These are phyloP conservation scores for Suillus cothurnatus DNA, from an alignment of 768 basidiomycete genomes.

Conservation along the genomic window DNA sequence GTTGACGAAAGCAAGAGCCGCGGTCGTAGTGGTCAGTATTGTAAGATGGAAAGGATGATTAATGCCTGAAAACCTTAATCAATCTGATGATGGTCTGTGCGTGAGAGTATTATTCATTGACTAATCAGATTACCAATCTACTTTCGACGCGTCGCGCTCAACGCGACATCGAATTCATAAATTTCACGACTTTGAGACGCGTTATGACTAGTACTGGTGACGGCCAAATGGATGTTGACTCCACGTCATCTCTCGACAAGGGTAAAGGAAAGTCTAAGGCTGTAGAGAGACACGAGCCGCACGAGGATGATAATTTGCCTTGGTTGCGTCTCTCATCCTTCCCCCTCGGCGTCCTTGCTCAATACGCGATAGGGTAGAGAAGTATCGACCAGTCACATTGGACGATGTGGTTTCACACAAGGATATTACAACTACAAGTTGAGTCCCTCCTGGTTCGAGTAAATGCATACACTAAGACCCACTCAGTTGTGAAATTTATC, in stretches of 20 bases:
- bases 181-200: background rate
- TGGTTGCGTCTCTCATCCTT: conserved; percentile 55
- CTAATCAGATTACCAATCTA: conserved; percentile 10
- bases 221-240: conserved; percentile 51
- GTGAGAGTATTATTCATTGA: conserved; percentile 28
- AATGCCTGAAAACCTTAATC: conserved; percentile 29
- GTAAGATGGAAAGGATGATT: conserved; percentile 22
- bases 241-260: conserved; percentile 21
- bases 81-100: conserved; percentile 50
- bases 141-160: conserved; percentile 5
- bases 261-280: conserved; percentile 77
- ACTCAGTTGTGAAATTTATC: conserved; percentile 92
- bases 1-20: conserved; percentile 81
- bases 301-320: conserved; percentile 72
- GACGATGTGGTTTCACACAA: conserved; percentile 97
- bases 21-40: conserved; percentile 21
- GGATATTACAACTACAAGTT: conserved; percentile 94
- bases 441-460: background rate
- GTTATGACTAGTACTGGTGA: conserved; percentile 65
- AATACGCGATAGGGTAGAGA: conserved; percentile 79
- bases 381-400: conserved; percentile 89
- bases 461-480: conserved; percentile 9
- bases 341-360: conserved; percentile 8
- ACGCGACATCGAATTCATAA: conserved; percentile 1
- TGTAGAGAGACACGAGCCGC: conserved; percentile 39